Evolutionary conservation across 2,329 filamentous ascomycete species (phyloP), one percentile per base, ranked within the genome.

Genomic region (Emergomyces pasteurianus): DNA sequence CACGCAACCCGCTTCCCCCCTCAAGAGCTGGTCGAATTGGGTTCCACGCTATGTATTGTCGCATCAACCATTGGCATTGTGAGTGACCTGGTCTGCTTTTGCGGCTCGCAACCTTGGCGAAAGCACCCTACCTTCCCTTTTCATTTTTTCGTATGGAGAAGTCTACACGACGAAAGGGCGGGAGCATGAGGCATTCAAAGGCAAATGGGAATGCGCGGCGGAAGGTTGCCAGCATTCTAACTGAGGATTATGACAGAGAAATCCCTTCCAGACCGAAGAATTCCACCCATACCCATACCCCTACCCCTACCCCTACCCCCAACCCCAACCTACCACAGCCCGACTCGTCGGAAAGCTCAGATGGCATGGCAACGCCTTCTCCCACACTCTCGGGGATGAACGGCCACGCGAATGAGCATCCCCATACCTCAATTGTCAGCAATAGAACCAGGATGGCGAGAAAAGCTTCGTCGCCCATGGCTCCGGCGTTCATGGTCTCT

Each of bases 401-500:
- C 58, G 67, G 68, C 49, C 67, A 67, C 54, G 63, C 62, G 49
- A 21, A 28, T 62, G 47, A 53, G 58, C 61, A 47, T 38, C 61
- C 23, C 43, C 55, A 38, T 23, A 43, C 16, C 47, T 21, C 58
- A 14, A 47, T 5, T 54, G 23, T 43, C 8, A 57, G 36, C 59
- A 56, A 40, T 18, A 5, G 36, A n/a, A 36, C 52, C 9, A 55
- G 28, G 43, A 61, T 58, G 61, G 56, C 64, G 42, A 71, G 76
- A 60, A 79, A 79, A 64, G 62, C 73, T 6, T 80, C 78, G 26
- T 82, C 82, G 56, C 83, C 85, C 0, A 82, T 87, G 78, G 82
- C 94, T 76, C 92, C 92, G 50, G 80, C 92, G 63, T 99, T 99
- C 73, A 96, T 99, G 89, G 92, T 97, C 61, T 97, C 94, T 18